Base-by-base conservation (phyloP, 1,284 basidiomycete species). In the Coniophora puteana region DNA sequence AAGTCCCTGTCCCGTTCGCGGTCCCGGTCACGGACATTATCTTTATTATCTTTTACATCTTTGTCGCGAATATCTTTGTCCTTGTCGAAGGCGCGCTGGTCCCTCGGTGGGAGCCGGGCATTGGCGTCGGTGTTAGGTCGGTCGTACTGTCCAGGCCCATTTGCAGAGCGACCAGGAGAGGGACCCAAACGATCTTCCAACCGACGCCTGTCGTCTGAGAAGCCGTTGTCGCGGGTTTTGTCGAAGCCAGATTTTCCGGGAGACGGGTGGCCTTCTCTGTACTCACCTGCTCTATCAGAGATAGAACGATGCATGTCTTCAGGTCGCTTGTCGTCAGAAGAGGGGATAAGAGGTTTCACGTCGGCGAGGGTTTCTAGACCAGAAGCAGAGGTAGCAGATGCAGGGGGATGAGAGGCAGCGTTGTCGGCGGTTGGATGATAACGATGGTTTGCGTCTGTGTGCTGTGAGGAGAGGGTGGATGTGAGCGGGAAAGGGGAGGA, bases 31-130 rank as follows among this genome's bases (percentile, higher is more conserved):
- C 61, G 56, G 41, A 56, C 54, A 14, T n/a, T 14, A 6, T 14
- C 14, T 31, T 31, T 18, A 6, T n/a, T 6, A 14, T 31, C 29
- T n/a, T 31, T 31, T 30, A n/a, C n/a, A 49, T 63, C 59, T 51
- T 66, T 58, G 36, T 67, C 66, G 43, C 61, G 57, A 12, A 57
- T 57, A 43, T 65, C 59, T 52, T 63, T 56, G 17, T 66, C 69
- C 46, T 48, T 54, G 25, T 58, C 55, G 33, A 54, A 53, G 29
- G 63, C 60, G 49, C 54, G 55, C 21, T 64, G 49, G 39, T 61
- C 58, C n/a, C 53, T 53, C 31, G 47, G 18, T 13, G 54, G 41
- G 8, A 36, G 3, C 22, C 38, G 56, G 17, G 40, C 3, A 16
- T 59, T n/a, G n/a, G n/a, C 54, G 30, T 44, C 21, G 14, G 36